phyloP scores from a whole-genome alignment of 495 filamentous ascomycete species.

The Penicillium angulare region DNA sequence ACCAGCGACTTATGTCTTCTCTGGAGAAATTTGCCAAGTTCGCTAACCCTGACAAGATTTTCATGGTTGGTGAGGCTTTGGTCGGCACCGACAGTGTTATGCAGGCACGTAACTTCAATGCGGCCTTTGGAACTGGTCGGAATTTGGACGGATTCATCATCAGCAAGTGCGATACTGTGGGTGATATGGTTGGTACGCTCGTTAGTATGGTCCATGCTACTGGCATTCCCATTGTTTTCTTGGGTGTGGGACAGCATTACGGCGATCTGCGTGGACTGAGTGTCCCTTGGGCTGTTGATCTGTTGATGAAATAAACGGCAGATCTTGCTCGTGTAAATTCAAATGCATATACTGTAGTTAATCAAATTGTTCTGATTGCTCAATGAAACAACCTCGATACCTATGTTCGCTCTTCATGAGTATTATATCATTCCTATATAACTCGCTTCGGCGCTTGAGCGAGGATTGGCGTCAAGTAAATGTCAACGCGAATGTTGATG shows the following conservation, averaged over 20 bases:
- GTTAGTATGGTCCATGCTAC: constrained; percentile 98
- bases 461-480: no score
- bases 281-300: constrained; percentile 83
- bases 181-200: constrained; percentile 95
- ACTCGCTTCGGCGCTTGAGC: no score
- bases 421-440: no score
- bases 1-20: constrained; percentile 88
- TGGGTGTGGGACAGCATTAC: constrained; percentile 96
- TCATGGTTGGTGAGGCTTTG: constrained; percentile 98
- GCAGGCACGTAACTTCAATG: constrained; percentile 94
- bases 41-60: constrained; percentile 92
- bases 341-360: neutral
- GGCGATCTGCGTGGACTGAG: constrained; percentile 90
- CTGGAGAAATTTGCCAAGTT: constrained; percentile 97
- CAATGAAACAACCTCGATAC: no score
- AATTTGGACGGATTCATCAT: constrained; percentile 94
- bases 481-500: no score
- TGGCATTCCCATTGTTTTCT: constrained; percentile 88
- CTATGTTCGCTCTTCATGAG: no score
- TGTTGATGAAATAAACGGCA: constrained; percentile 60
- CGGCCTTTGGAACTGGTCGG: constrained; percentile 78
- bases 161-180: constrained; percentile 96
- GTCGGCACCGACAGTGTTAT: constrained; percentile 93
- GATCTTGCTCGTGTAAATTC: neutral
- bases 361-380: no score